phyloP scores from a whole-genome alignment of 1,284 basidiomycete genomes.

The Fomitopsis palustris region DNA sequence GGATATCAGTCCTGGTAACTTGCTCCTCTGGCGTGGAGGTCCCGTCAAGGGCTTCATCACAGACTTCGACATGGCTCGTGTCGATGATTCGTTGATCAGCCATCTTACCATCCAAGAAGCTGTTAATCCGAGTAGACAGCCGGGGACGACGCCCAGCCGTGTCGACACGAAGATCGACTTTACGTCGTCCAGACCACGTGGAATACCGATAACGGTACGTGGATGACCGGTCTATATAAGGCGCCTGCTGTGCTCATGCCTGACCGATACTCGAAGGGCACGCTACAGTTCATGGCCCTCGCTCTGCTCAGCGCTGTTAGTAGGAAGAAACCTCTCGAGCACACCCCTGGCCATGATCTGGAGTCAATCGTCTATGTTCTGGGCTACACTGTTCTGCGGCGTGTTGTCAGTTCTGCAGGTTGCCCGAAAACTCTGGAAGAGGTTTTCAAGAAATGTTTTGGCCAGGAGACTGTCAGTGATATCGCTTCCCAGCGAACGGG shows the following conservation, averaged over 20 bases:
- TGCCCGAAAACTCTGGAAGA: background rate
- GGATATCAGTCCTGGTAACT: too few species aligned
- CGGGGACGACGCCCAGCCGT: background rate
- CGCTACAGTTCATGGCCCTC: background rate
- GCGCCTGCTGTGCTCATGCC: too few species aligned
- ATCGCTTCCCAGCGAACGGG: background rate
- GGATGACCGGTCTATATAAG: background rate
- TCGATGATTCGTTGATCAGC: background rate
- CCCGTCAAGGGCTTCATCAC: too few species aligned
- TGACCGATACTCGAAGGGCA: background rate
- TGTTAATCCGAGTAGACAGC: background rate
- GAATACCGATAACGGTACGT: background rate
- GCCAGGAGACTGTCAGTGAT: background rate
- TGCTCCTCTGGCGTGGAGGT: too few species aligned
- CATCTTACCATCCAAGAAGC: background rate
- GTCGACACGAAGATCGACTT: background rate
- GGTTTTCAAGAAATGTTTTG: background rate
- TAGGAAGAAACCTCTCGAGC: background rate
- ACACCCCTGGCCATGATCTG: background rate
- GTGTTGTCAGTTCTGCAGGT: background rate
- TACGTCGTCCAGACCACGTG: background rate
- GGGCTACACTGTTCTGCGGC: background rate
- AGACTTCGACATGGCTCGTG: too few species aligned
- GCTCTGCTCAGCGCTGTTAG: background rate
- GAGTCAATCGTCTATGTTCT: background rate